Percentiles rank a stretch among this genome's conserved stretches.
Conservation (phyloP, 2,329 filamentous ascomycete genomes). For the Stagonosporopsis vannaccii region DNA sequence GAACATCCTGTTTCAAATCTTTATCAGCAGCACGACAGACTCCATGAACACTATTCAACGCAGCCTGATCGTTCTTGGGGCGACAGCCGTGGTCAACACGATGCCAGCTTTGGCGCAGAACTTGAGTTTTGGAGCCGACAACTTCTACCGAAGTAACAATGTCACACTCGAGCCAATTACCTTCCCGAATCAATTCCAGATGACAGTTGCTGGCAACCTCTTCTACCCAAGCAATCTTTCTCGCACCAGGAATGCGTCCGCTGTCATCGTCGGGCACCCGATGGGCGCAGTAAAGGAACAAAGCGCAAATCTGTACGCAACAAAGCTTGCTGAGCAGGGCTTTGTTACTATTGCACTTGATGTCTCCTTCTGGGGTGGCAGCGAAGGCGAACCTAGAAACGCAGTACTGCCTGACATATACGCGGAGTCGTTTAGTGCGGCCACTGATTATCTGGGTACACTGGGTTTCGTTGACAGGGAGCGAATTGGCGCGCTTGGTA, state of each 20-base stretch:
- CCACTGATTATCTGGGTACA: slow-evolving; percentile 39
- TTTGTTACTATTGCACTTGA: slow-evolving; percentile 38
- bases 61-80: not conserved
- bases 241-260: slow-evolving; percentile 14
- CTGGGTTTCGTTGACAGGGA: not conserved
- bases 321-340: slow-evolving; percentile 36
- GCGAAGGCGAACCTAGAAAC: slow-evolving; percentile 36
- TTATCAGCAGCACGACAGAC: not conserved
- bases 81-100: not conserved
- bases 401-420: slow-evolving; percentile 36
- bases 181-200: slow-evolving; percentile 18
- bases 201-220: slow-evolving; percentile 21
- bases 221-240: slow-evolving; percentile 16
- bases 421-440: slow-evolving; percentile 41
- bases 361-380: slow-evolving; percentile 34
- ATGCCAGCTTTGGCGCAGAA: slow-evolving; percentile 17
- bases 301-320: slow-evolving; percentile 43
- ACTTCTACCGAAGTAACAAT: slow-evolving; percentile 23
- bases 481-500: not conserved
- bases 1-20: not conserved
- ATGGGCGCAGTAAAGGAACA: slow-evolving; percentile 45
- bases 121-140: slow-evolving; percentile 23
- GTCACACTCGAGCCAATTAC: slow-evolving; percentile 20
- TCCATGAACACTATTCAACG: not conserved
- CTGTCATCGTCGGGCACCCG: slow-evolving; percentile 39